Evolutionary conservation across 106 monocot species (phyloP), one percentile per base, ranked within the genome.

Genomic region (Dendrobium huoshanense): DNA sequence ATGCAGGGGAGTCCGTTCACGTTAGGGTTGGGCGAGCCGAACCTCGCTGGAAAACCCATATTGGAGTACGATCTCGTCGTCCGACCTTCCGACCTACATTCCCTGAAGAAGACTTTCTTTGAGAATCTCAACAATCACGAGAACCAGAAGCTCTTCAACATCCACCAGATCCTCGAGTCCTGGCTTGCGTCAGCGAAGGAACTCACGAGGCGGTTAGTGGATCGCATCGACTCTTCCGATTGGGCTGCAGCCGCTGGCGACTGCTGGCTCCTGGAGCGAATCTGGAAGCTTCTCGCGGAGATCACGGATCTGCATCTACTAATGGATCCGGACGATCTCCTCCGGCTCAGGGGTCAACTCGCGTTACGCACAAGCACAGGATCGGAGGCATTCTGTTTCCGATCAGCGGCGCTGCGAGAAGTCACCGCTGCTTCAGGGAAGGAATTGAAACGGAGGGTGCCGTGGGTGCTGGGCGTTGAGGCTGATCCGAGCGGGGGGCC

Each of bases 251-350:
- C 91, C 4, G 87, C 87, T 48, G 81, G 78, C 43, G 87, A 89
- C 31, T 92, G 89, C 84, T 95, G 92, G 95, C 41, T 91, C 2
- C 67, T 88, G 43, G 92, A 95, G 81, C 78, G 88, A 45, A 79
- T 87, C 44, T 95, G 95, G 95, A 90, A 87, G 83, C 89, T 95
- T 16, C 79, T 95, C 5, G 40, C 83, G 8, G 89, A 92, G 68
- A 33, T 87, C 5, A 91, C 89, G 80, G 89, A 95, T 78, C 89
- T 95, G 37, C 90, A 89, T 59, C 83, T 95, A 10, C 61, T 92
- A 41, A 88, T 87, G 95, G 95, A 92, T 72, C 92, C 95, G 4
- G 86, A 92, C 74, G 95, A 92, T 67, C 88, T 95, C 85, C 89
- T 95, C 55, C 83, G 87, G 20, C 88, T 95, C 49, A 95, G 86